Percentiles rank a stretch among this genome's conserved stretches.
Evolutionary conservation across 2,329 filamentous ascomycete species (phyloP).

Genomic region (Phialophora chinensis): DNA sequence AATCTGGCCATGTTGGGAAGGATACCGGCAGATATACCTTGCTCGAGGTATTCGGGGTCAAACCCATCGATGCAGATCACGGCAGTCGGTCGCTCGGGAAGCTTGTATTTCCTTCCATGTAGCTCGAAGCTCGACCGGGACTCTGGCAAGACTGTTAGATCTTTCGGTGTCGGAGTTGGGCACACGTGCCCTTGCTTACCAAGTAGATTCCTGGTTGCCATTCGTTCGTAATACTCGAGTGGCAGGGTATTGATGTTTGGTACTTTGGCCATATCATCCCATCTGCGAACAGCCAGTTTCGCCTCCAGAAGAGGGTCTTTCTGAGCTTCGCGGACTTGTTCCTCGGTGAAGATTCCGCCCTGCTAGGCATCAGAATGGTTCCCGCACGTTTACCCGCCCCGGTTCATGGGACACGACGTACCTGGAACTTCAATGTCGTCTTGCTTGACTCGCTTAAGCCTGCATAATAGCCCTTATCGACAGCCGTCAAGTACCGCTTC

Average conservation of each 20-base stretch:
- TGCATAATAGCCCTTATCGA: conserved; percentile 42
- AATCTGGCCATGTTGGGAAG: conserved; percentile 46
- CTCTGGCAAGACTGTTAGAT: conserved; percentile 19
- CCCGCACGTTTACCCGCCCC: background rate
- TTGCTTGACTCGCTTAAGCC: conserved; percentile 43
- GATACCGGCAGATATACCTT: conserved; percentile 45
- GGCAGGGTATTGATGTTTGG: conserved; percentile 38
- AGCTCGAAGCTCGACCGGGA: conserved; percentile 38
- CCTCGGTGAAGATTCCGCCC: conserved; percentile 40
- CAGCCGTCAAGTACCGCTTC: conserved; percentile 42
- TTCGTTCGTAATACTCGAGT: conserved; percentile 40
- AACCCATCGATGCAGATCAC: conserved; percentile 54
- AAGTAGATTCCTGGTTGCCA: conserved; percentile 35
- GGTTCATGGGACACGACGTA: conserved; percentile 12
- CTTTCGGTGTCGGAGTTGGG: background rate
- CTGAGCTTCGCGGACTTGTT: conserved; percentile 39
- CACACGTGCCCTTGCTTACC: conserved; percentile 11
- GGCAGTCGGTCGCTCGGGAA: conserved; percentile 48
- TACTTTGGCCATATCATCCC: conserved; percentile 42
- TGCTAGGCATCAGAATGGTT: conserved; percentile 16
- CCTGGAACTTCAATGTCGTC: conserved; percentile 42
- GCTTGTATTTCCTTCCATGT: conserved; percentile 43
- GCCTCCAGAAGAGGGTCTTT: conserved; percentile 41
- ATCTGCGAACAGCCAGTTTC: conserved; percentile 41
- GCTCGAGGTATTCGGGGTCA: conserved; percentile 50